Evolutionary conservation across 2,329 filamentous ascomycete species (phyloP), one percentile per base, ranked within the genome.

Genomic region (Sclerotinia trifoliorum): DNA sequence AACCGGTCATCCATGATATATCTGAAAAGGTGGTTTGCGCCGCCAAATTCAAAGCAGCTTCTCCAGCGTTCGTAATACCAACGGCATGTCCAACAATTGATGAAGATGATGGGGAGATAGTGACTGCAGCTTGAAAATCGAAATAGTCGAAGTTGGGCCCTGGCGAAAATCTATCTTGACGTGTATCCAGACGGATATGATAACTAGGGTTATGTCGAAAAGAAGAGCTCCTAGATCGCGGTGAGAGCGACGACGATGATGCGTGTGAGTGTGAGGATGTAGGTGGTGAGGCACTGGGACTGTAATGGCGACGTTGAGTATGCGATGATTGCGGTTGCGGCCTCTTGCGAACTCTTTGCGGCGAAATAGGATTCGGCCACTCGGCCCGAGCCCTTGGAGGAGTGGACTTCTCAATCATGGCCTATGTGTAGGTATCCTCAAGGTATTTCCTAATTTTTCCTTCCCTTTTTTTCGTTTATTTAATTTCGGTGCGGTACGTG

Each of bases 321-420:
- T 67, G 56, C 21, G 56, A 62, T 17, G 35, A n/a, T 39, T 46
- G 65, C 17, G 54, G 56, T 44, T 62, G 65, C 32, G 51, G 56
- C 46, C 55, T 62, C 49, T 62, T 68, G 48, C 52, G 35, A 68
- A 68, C 63, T 19, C 52, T 46, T 55, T 60, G 67, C 32, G 67
- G 52, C 39, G 67, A 67, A 49, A 44, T 44, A 15, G 56, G 35
- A 54, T 15, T 66, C 55, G 65, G 56, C 65, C 65, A 67, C 56
- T 67, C 65, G 56, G 56, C 56, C 56, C 65, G 56, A 62, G 65
- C 19, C 65, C 42, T 61, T 7, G 29, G 32, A 62, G 56, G 54
- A 44, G 56, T 67, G 56, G 55, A 24, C 44, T 61, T 66, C 32
- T 66, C 65, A 52, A 54, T 62, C 65, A 62, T 67, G 49, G 44